A percentile compares a stretch with the other conserved stretches of the same genome.
Evolutionary conservation across 495 filamentous ascomycete genomes (phyloP).

Genomic region (Neurospora sp.): DNA sequence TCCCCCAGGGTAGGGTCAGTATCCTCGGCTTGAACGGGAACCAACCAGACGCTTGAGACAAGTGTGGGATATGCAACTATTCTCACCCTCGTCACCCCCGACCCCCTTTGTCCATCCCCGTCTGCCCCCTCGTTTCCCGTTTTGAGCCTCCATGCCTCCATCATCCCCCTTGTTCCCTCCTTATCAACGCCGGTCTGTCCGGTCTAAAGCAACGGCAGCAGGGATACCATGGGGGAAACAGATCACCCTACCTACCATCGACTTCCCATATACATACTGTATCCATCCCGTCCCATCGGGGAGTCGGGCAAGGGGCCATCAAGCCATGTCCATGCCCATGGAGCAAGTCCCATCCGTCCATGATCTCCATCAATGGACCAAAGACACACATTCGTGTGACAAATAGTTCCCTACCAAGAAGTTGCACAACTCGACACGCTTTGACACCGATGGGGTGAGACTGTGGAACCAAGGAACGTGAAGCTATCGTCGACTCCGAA

Average conservation of each 20-base stretch:
- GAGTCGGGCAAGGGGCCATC: background rate
- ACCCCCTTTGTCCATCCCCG: background rate
- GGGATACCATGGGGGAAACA: background rate
- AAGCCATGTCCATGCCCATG: background rate
- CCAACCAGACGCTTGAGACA: background rate
- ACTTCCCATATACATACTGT: background rate
- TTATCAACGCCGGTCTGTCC: background rate
- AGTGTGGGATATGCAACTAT: background rate
- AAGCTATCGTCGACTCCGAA: background rate
- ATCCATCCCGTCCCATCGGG: background rate
- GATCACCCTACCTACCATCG: background rate
- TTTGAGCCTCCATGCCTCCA: background rate
- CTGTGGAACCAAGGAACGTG: background rate
- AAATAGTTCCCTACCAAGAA: background rate
- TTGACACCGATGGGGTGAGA: background rate
- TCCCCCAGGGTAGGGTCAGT: background rate
- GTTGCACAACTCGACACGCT: background rate
- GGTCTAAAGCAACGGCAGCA: background rate
- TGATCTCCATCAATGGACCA: background rate
- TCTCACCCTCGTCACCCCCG: background rate
- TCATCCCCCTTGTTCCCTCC: background rate
- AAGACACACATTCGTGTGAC: background rate
- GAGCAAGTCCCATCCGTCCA: background rate
- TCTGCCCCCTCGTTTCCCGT: background rate
- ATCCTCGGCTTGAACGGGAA: background rate